Percentiles rank a stretch among this genome's conserved stretches.
Evolutionary conservation across 2,329 filamentous ascomycete species (phyloP).

Genomic region (Aspergillus sergii): DNA sequence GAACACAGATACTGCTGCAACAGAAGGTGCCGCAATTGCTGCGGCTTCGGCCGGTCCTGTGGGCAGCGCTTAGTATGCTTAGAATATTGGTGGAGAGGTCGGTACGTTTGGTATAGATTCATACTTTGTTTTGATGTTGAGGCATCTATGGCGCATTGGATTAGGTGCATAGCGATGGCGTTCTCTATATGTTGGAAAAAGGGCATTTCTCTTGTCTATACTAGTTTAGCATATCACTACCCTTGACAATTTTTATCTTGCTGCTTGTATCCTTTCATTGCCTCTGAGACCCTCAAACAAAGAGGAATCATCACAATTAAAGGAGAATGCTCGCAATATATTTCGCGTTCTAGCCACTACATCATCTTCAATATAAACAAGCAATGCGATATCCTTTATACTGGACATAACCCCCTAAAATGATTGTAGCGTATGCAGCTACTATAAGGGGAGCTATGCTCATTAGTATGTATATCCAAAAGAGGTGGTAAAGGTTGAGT

Average conservation of each 20-base stretch:
- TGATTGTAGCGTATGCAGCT: neutral
- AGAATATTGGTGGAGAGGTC: neutral
- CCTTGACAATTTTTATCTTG: neutral
- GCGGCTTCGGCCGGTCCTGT: slow-evolving; percentile 14
- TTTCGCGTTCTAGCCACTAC: neutral
- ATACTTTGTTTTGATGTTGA: neutral
- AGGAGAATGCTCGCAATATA: neutral
- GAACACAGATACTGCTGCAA: slow-evolving; percentile 27
- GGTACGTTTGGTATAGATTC: neutral
- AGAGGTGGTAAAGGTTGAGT: neutral
- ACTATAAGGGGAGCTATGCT: neutral
- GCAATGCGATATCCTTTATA: too few species aligned
- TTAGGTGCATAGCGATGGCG: slow-evolving; percentile 22
- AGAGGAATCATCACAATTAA: neutral
- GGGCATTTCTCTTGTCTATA: neutral
- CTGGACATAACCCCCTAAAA: neutral
- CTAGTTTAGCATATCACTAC: neutral
- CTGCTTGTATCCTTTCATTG: neutral
- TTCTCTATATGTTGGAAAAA: slow-evolving; percentile 6
- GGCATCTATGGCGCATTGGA: neutral
- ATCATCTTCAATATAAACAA: neutral
- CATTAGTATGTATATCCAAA: neutral
- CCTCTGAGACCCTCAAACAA: neutral
- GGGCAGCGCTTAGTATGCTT: neutral
- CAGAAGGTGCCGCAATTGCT: slow-evolving; percentile 34